Evolutionary conservation across 108 stramenopile genomes (phyloP).

Genomic region (Skeletonema menzelii): DNA sequence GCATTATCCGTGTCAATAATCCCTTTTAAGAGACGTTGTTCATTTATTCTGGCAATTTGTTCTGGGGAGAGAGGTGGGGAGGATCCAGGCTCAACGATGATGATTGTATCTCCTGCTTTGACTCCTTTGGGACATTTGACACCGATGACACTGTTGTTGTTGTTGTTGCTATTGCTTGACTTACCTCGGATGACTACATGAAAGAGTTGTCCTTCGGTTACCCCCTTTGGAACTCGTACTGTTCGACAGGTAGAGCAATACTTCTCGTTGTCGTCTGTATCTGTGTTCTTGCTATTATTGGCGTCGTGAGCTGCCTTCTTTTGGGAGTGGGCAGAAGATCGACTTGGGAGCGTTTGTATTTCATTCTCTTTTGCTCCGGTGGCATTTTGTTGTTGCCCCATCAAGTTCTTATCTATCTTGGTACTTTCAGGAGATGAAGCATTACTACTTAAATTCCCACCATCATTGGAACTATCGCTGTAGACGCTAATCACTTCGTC

Average conservation of each 20-base stretch:
- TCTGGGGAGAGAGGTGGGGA: slow-evolving; percentile 12
- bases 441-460: neutral
- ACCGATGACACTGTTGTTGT: slow-evolving; percentile 1
- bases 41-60: slow-evolving; percentile 25
- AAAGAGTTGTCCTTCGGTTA: slow-evolving; percentile 9
- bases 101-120: slow-evolving; percentile 18
- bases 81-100: slow-evolving; percentile 21
- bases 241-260: slow-evolving; percentile 13
- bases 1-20: neutral
- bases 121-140: slow-evolving; percentile 33
- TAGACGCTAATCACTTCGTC: neutral
- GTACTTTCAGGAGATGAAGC: neutral
- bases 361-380: neutral
- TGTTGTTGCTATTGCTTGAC: neutral
- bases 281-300: neutral
- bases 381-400: neutral
- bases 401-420: neutral
- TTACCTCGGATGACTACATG: slow-evolving; percentile 11
- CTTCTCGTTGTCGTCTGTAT: neutral
- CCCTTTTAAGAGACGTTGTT: slow-evolving; percentile 5
- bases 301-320: neutral
- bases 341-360: neutral
- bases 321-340: neutral
- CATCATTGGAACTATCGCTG: slow-evolving; percentile 1
- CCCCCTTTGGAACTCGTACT: slow-evolving; percentile 26